Conservation (phyloP, 164 flowering plant genomes). For the Cinnamomum micranthum region DNA sequence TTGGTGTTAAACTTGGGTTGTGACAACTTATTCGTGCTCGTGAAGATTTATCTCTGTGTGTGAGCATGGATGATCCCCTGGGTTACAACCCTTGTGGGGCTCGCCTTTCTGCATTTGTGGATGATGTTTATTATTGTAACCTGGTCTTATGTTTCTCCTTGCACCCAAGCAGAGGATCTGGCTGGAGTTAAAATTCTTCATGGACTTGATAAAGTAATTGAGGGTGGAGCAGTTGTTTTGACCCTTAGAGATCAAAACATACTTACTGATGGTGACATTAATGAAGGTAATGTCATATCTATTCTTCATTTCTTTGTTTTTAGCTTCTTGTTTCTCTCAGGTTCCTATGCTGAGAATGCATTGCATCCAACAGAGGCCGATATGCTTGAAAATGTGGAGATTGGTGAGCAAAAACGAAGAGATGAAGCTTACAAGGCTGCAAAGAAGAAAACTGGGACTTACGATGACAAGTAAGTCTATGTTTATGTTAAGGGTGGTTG, state of each 20-base stretch:
- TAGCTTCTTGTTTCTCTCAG: conserved; percentile 1
- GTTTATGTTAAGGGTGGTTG: neutral
- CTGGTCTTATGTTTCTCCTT: conserved; percentile 1
- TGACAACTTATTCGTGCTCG: too few species aligned
- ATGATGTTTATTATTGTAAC: neutral
- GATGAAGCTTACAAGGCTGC: conserved; percentile 88
- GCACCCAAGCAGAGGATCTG: conserved; percentile 42
- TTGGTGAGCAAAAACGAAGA: conserved; percentile 90
- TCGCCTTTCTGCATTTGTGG: too few species aligned
- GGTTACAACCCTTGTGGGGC: too few species aligned
- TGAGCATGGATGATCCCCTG: too few species aligned
- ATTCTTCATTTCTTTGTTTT: neutral
- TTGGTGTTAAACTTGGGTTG: too few species aligned
- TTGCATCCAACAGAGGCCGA: conserved; percentile 59
- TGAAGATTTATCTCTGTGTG: too few species aligned
- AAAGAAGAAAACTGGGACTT: conserved; percentile 71
- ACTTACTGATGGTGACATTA: conserved; percentile 78
- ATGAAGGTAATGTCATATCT: conserved; percentile 47
- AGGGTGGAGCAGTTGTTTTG: conserved; percentile 98
- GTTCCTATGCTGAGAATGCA: conserved; percentile 18
- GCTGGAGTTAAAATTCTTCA: conserved; percentile 92
- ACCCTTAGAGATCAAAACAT: conserved; percentile 94
- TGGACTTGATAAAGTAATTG: conserved; percentile 92
- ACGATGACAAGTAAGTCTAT: conserved; percentile 77
- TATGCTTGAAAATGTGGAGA: conserved; percentile 96